A percentile compares a stretch with the other conserved stretches of the same genome.
phyloP scores from a whole-genome alignment of 2,329 filamentous ascomycete genomes.

The Coniochaeta prunicola region DNA sequence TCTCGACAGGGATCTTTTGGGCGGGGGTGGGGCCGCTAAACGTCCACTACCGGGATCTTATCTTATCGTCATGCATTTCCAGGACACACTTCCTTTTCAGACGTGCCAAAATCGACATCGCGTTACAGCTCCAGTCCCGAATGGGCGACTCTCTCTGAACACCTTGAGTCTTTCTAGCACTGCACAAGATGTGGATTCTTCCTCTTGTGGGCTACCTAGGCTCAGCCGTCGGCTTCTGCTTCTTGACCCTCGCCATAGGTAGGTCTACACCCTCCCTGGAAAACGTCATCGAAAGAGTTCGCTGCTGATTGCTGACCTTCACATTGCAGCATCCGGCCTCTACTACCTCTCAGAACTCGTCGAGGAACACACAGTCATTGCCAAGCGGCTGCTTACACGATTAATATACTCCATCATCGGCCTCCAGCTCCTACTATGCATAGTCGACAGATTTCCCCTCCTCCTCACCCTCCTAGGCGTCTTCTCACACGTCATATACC shows the following conservation, averaged over 20 bases:
- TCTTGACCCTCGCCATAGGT: constrained; percentile 92
- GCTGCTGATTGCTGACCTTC: constrained; percentile 3
- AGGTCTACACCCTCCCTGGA: constrained; percentile 19
- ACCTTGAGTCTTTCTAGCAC: constrained; percentile 2
- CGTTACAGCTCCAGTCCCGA: background rate
- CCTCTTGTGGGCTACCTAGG: constrained; percentile 86
- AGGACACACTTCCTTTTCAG: background rate
- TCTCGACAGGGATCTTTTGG: background rate
- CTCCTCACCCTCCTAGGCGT: constrained; percentile 68
- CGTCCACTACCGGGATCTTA: background rate
- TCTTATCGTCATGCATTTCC: background rate
- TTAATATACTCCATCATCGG: constrained; percentile 78
- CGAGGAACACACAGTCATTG: constrained; percentile 91
- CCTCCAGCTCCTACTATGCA: constrained; percentile 64
- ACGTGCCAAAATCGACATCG: background rate
- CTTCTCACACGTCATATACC: constrained; percentile 74
- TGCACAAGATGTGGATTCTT: constrained; percentile 79
- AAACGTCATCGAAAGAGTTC: background rate
- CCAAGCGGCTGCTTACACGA: constrained; percentile 76
- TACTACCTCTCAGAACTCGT: constrained; percentile 98
- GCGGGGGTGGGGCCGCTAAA: background rate
- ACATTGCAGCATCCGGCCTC: constrained; percentile 71
- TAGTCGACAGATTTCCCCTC: constrained; percentile 83
- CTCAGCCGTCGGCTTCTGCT: constrained; percentile 81
- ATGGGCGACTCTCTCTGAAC: background rate